Conservation (phyloP, 2,329 filamentous ascomycete genomes). For the Tolypocladium ophioglossoides region DNA sequence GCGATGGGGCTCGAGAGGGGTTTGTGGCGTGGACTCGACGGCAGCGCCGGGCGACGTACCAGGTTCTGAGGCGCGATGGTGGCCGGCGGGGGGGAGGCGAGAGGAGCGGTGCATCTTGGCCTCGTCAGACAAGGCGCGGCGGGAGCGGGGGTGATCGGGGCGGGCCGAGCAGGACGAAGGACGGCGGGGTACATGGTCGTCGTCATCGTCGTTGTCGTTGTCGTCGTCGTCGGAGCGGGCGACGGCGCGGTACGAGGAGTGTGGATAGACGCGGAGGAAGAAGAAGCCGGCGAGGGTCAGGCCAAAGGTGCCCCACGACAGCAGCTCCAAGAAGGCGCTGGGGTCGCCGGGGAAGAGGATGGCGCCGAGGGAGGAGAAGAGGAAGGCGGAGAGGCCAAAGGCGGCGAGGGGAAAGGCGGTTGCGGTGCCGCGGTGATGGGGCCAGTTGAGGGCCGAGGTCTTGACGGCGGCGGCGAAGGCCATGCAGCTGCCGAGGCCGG, state of each 20-base stretch:
- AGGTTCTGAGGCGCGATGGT: slow-evolving; percentile 41
- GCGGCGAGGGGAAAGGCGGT: slow-evolving; percentile 89
- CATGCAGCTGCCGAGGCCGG: slow-evolving; percentile 79
- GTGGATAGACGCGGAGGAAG: slow-evolving; percentile 65
- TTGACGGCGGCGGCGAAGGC: slow-evolving; percentile 89
- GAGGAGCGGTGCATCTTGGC: background rate
- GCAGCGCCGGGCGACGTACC: slow-evolving; percentile 44
- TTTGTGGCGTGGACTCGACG: background rate
- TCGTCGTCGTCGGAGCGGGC: slow-evolving; percentile 17
- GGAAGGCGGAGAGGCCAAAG: slow-evolving; percentile 91
- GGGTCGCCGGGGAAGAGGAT: slow-evolving; percentile 76
- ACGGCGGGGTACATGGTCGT: background rate
- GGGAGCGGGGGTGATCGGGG: background rate
- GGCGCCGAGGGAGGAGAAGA: slow-evolving; percentile 75
- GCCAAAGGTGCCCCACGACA: slow-evolving; percentile 68
- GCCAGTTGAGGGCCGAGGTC: slow-evolving; percentile 80
- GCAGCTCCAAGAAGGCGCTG: slow-evolving; percentile 66
- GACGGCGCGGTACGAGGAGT: slow-evolving; percentile 45
- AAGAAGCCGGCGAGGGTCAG: slow-evolving; percentile 72
- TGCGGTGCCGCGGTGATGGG: slow-evolving; percentile 79
- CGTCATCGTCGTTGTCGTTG: background rate
- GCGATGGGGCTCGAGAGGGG: background rate
- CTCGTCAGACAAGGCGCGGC: background rate
- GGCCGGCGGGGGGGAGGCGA: slow-evolving; percentile 2
- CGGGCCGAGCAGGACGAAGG: background rate